Percentiles rank a stretch among this genome's conserved stretches.
Conservation (phyloP, 495 filamentous ascomycete species). For the Lophiotrema nucula region DNA sequence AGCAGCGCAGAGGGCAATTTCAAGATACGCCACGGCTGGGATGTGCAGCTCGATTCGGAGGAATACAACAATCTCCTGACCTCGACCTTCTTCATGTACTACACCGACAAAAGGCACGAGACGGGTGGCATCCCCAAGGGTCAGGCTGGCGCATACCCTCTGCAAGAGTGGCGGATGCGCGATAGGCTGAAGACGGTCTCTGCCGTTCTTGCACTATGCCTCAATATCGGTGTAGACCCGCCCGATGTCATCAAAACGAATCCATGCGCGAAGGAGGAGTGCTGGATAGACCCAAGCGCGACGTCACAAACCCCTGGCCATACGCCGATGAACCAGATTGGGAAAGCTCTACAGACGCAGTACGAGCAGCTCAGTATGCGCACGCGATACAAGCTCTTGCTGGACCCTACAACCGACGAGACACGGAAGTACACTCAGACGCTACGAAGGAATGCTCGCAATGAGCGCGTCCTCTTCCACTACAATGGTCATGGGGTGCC, state of each 20-base stretch:
- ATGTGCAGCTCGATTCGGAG: conserved; percentile 67
- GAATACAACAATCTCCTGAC: conserved; percentile 54
- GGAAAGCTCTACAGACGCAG: conserved; percentile 89
- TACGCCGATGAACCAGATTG: conserved; percentile 90
- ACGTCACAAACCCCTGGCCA: conserved; percentile 62
- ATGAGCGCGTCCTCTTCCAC: conserved; percentile 91
- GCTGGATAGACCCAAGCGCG: conserved; percentile 89
- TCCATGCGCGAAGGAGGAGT: conserved; percentile 88
- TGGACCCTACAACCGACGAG: conserved; percentile 95
- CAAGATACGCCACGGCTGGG: conserved; percentile 61
- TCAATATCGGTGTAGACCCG: conserved; percentile 97
- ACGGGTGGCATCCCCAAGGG: conserved; percentile 88
- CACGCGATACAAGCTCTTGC: conserved; percentile 92
- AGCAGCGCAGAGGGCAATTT: conserved; percentile 39
- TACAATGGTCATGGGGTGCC: conserved; percentile 99
- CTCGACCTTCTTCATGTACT: conserved; percentile 96
- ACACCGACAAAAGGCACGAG: conserved; percentile 94
- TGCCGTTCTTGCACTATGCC: conserved; percentile 85
- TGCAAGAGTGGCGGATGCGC: conserved; percentile 95
- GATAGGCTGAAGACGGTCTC: conserved; percentile 96
- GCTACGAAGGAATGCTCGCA: conserved; percentile 84
- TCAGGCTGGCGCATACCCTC: conserved; percentile 55
- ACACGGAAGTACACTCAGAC: conserved; percentile 93
- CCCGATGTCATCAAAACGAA: conserved; percentile 94
- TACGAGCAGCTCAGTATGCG: conserved; percentile 93